Evolutionary conservation across 2,329 filamentous ascomycete species (phyloP).

Genomic region (Aspergillus sp.): DNA sequence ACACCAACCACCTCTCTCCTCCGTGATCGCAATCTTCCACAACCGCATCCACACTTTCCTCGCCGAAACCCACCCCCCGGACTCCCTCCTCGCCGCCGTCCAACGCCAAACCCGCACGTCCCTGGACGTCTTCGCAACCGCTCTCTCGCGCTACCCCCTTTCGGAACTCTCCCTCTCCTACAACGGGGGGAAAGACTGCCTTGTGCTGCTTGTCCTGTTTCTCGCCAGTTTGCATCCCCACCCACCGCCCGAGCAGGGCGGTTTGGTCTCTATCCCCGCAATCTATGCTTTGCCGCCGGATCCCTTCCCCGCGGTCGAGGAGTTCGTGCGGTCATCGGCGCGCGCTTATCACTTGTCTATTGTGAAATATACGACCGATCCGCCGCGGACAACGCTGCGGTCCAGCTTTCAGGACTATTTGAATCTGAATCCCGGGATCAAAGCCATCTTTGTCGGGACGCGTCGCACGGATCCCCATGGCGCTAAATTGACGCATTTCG

Average conservation of each 20-base stretch:
- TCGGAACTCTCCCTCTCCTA: constrained; percentile 82
- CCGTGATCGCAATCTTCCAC: constrained; percentile 60
- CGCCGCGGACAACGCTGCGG: constrained; percentile 53
- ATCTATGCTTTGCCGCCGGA: constrained; percentile 83
- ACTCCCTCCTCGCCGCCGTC: constrained; percentile 51
- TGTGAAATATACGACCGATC: constrained; percentile 61
- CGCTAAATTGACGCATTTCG: constrained; percentile 67
- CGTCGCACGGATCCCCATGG: constrained; percentile 89
- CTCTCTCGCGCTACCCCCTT: constrained; percentile 66
- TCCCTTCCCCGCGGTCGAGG: constrained; percentile 78
- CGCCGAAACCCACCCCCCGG: constrained; percentile 47
- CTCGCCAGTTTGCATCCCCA: constrained; percentile 53
- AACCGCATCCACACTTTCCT: constrained; percentile 57
- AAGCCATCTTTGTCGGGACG: constrained; percentile 80
- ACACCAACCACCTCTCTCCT: constrained; percentile 32
- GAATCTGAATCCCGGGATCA: constrained; percentile 43
- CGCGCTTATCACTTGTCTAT: constrained; percentile 66
- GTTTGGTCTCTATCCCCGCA: constrained; percentile 52
- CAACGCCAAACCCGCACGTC: constrained; percentile 68
- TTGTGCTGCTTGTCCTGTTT: constrained; percentile 82
- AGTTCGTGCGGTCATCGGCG: constrained; percentile 65
- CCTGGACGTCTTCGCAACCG: constrained; percentile 64
- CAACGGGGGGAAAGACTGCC: constrained; percentile 96
- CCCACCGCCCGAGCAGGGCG: constrained; percentile 29
- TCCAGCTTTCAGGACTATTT: constrained; percentile 73